Conservation (phyloP, 768 basidiomycete genomes). For the Termitomyces bulborhizus region DNA sequence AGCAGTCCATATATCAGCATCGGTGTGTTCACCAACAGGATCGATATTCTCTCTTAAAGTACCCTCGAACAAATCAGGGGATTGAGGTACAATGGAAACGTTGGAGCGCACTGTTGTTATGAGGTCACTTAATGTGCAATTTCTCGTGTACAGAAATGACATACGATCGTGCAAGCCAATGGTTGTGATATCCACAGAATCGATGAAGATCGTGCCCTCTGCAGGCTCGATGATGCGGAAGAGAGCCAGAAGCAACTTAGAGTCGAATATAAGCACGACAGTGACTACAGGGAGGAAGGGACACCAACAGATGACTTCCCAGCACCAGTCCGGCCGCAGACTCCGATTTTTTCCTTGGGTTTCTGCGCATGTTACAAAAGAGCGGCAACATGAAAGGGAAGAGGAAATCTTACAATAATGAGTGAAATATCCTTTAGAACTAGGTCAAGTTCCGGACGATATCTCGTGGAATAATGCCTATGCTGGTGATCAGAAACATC, state of each 20-base stretch:
- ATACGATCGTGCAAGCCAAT: slow-evolving; percentile 70
- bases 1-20: slow-evolving; percentile 84
- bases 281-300: not conserved
- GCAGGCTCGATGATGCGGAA: slow-evolving; percentile 75
- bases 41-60: slow-evolving; percentile 86
- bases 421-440: slow-evolving; percentile 75
- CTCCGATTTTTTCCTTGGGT: slow-evolving; percentile 83
- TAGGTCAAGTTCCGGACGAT: slow-evolving; percentile 74
- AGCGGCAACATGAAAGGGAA: not conserved
- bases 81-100: slow-evolving; percentile 86
- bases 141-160: slow-evolving; percentile 14
- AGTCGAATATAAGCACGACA: not conserved
- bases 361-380: slow-evolving; percentile 35
- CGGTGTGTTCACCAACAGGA: slow-evolving; percentile 67
- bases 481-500: not conserved
- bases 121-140: not conserved
- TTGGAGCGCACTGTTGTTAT: slow-evolving; percentile 54
- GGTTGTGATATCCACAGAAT: slow-evolving; percentile 69
- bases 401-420: slow-evolving; percentile 44
- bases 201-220: slow-evolving; percentile 62
- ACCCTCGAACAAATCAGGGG: slow-evolving; percentile 64
- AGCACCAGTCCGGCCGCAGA: slow-evolving; percentile 79
- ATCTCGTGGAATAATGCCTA: slow-evolving; percentile 70
- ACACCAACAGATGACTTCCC: slow-evolving; percentile 65
- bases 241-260: slow-evolving; percentile 58